phyloP scores from a whole-genome alignment of 73 alveolate genomes.

The Paramecium tetraurelia region DNA sequence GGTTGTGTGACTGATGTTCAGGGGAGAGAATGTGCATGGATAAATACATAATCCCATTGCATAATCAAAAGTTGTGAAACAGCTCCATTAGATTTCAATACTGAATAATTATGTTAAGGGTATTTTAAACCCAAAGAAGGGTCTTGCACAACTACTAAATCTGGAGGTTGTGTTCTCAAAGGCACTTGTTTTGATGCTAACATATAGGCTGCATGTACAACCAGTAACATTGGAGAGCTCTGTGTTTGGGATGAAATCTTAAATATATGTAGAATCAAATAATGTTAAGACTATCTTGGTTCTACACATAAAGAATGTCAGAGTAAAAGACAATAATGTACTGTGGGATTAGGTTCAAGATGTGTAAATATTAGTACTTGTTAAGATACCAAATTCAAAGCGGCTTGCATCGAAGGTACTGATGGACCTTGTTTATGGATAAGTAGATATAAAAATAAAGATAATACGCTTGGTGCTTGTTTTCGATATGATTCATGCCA shows the following conservation, averaged over 20 bases:
- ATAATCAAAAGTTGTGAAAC: not conserved
- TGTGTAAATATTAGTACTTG: not conserved
- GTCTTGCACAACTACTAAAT: not conserved
- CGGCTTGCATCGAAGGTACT: not conserved
- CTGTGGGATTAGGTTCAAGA: not conserved
- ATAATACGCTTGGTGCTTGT: not conserved
- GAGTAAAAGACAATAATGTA: not conserved
- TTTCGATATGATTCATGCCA: not conserved
- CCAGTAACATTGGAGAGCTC: not conserved
- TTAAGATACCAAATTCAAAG: not conserved
- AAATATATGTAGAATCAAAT: not conserved
- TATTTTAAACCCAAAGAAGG: not conserved
- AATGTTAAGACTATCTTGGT: not conserved
- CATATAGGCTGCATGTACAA: not conserved
- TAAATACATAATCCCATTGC: not conserved
- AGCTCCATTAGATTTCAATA: not conserved
- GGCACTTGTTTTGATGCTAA: not conserved
- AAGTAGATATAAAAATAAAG: not conserved
- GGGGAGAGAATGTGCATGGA: not conserved
- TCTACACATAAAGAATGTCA: not conserved
- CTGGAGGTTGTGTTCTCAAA: slow-evolving; percentile 11
- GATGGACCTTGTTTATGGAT: slow-evolving; percentile 8
- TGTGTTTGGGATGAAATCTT: not conserved
- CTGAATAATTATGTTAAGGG: not conserved
- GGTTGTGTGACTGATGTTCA: not conserved